Conservation (phyloP, 2,329 filamentous ascomycete genomes). For the Fusarium musae region DNA sequence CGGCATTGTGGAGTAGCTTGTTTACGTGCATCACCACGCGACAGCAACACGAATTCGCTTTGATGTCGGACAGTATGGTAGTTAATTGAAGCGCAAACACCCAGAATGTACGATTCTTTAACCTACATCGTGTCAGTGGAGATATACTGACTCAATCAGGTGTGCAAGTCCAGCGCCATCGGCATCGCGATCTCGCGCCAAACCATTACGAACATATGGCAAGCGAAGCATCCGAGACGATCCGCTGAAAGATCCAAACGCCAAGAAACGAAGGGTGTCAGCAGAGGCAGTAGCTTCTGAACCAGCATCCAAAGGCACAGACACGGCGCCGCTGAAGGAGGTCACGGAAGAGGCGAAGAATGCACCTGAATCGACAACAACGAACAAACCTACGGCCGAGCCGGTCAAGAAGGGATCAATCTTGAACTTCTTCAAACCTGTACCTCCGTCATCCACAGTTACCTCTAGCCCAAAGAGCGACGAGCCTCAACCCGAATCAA, state of each 20-base stretch:
- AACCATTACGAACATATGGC: constrained; percentile 55
- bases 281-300: not conserved
- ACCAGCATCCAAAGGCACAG: not conserved
- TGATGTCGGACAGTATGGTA: constrained; percentile 9
- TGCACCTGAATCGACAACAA: not conserved
- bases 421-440: constrained; percentile 55
- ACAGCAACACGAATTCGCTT: not conserved
- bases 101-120: constrained; percentile 4
- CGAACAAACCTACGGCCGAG: not conserved
- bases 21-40: not conserved
- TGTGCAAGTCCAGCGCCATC: constrained; percentile 45
- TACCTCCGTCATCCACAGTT: constrained; percentile 21
- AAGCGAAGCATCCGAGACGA: constrained; percentile 48
- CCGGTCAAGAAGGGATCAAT: constrained; percentile 50
- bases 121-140: fast-evolving
- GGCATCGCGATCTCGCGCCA: constrained; percentile 46
- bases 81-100: not conserved
- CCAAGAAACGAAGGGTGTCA: constrained; percentile 43
- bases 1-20: fast-evolving
- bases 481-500: constrained; percentile 24
- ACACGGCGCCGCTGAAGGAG: not conserved
- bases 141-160: constrained; percentile 39
- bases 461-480: constrained; percentile 28
- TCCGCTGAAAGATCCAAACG: constrained; percentile 14
- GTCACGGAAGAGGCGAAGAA: not conserved